Percentiles rank a stretch among this genome's conserved stretches.
Conservation (phyloP, 2,329 filamentous ascomycete species). For the Plenodomus biglobosus region DNA sequence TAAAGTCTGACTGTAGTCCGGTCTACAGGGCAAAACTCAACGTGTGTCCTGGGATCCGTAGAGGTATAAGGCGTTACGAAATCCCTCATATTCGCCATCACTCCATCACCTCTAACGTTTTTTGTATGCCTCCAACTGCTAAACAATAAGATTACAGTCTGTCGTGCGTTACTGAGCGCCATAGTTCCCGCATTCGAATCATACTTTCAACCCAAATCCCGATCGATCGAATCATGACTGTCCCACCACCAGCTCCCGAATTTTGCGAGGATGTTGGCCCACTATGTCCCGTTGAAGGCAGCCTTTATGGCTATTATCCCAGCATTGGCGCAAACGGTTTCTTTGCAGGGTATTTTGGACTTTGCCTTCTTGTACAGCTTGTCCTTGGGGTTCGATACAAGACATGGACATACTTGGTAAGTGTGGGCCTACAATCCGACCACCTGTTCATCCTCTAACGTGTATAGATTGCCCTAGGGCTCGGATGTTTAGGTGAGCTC, state of each 20-base stretch:
- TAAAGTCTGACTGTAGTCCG: neutral
- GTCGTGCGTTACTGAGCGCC: no score
- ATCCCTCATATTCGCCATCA: no score
- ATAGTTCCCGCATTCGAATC: no score
- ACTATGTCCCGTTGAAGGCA: conserved; percentile 50
- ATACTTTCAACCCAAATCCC: no score
- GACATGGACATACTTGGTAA: conserved; percentile 57
- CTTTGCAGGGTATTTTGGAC: conserved; percentile 55
- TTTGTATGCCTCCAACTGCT: no score
- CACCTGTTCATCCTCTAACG: conserved; percentile 3
- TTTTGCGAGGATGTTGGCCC: conserved; percentile 20
- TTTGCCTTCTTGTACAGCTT: conserved; percentile 53
- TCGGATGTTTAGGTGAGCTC: conserved; percentile 55
- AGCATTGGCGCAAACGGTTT: conserved; percentile 55
- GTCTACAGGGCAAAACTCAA: neutral
- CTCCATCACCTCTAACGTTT: no score
- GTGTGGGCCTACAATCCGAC: neutral
- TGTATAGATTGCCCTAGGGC: conserved; percentile 46
- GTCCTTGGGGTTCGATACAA: conserved; percentile 53
- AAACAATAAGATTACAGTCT: no score
- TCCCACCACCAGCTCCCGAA: conserved; percentile 21
- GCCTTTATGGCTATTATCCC: conserved; percentile 58
- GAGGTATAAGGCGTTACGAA: neutral
- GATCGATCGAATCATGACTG: conserved; percentile 22
- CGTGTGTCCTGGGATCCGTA: neutral